Evolutionary conservation across 2,329 filamentous ascomycete genomes (phyloP).

Genomic region (Sphaerulina musiva): DNA sequence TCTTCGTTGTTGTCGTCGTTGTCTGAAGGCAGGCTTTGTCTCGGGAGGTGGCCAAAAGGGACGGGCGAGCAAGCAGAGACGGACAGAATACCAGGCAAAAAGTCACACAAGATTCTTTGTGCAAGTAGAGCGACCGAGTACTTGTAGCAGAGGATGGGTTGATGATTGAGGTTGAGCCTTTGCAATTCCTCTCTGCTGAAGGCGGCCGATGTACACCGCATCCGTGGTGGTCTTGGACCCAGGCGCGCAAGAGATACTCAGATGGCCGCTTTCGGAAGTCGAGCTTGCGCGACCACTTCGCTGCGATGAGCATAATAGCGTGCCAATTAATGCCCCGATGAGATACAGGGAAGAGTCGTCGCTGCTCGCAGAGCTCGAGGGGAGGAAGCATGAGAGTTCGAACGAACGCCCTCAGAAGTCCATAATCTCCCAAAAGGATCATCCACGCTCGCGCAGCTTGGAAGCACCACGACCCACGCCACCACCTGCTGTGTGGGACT

Average conservation of each 20-base stretch:
- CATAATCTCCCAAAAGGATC: slow-evolving; percentile 29
- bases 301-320: slow-evolving; percentile 18
- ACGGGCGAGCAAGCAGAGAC: slow-evolving; percentile 25
- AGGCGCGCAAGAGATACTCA: slow-evolving; percentile 26
- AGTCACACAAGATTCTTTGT: slow-evolving; percentile 34
- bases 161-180: not conserved
- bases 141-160: slow-evolving; percentile 26
- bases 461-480: slow-evolving; percentile 30
- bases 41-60: slow-evolving; percentile 26
- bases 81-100: slow-evolving; percentile 26
- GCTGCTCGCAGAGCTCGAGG: slow-evolving; percentile 20
- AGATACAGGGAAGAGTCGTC: slow-evolving; percentile 21
- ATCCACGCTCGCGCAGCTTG: slow-evolving; percentile 23
- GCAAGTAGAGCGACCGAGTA: slow-evolving; percentile 26
- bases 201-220: slow-evolving; percentile 30
- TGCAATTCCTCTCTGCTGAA: slow-evolving; percentile 21
- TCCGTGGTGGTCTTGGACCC: slow-evolving; percentile 30
- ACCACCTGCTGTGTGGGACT: slow-evolving; percentile 30
- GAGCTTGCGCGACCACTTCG: slow-evolving; percentile 18
- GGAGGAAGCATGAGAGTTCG: slow-evolving; percentile 16
- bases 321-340: slow-evolving; percentile 8
- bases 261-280: slow-evolving; percentile 31
- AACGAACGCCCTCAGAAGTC: slow-evolving; percentile 21
- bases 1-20: slow-evolving; percentile 23
- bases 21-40: slow-evolving; percentile 29